These are phyloP conservation scores for Paracoccidioides lutzii DNA, from an alignment of 2,329 filamentous ascomycete genomes.

Conservation along the genomic window DNA sequence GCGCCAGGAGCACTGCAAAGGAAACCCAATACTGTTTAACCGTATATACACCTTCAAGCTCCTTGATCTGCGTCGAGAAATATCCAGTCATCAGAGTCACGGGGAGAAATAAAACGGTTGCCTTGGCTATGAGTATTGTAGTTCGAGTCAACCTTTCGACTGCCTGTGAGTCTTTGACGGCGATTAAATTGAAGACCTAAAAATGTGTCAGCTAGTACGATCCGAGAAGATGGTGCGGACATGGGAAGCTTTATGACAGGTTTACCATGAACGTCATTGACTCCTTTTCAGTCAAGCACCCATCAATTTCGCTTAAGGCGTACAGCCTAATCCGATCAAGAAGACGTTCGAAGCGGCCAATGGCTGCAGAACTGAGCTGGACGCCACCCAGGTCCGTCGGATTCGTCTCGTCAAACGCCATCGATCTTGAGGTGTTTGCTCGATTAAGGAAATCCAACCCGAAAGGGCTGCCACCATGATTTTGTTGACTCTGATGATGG, in stretches of 20 bases:
- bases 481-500: constrained; percentile 1
- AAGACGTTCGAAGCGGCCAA: constrained; percentile 47
- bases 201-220: neutral
- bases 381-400: constrained; percentile 25
- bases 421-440: constrained; percentile 1
- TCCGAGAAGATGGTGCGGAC: neutral
- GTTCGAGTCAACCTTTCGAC: constrained; percentile 60
- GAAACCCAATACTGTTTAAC: constrained; percentile 53
- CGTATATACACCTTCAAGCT: constrained; percentile 45
- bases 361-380: constrained; percentile 35
- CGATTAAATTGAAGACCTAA: constrained; percentile 65
- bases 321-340: constrained; percentile 50
- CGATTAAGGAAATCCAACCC: constrained; percentile 1
- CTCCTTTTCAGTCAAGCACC: constrained; percentile 56
- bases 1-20: constrained; percentile 50
- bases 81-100: constrained; percentile 64
- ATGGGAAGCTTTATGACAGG: neutral
- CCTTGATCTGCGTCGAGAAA: constrained; percentile 53
- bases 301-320: constrained; percentile 50
- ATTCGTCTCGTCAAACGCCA: constrained; percentile 1
- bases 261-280: constrained; percentile 54
- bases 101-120: constrained; percentile 62
- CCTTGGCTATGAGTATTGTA: constrained; percentile 60
- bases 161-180: constrained; percentile 59
- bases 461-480: neutral